Evolutionary conservation across 108 stramenopile species (phyloP), one percentile per base, ranked within the genome.

Genomic region (Cyclotella distinguenda): DNA sequence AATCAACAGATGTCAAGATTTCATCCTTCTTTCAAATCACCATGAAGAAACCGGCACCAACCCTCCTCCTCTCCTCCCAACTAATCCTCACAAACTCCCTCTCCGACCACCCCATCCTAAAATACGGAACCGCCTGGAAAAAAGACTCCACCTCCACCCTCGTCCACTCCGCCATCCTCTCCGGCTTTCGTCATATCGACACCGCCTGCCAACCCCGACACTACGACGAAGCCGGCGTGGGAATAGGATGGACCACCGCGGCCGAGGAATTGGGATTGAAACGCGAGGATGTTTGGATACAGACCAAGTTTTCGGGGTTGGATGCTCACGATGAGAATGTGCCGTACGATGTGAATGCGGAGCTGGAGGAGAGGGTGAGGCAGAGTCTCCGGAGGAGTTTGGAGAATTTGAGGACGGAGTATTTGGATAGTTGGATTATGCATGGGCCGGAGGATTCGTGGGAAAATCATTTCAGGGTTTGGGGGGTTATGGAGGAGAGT

Each of bases 381-480:
- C 73, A 76, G 51, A 85, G 84, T 15, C 53, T 96, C 18, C 50
- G 39, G 10, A 80, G 64, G 28, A 89, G 87, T 15, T 64, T 94
- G 43, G 57, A 70, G 23, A 94, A 96, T 71, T 68, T 96, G 15
- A 53, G 80, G 51, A 91, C 93, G 9, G 72, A 79, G 30, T 96
- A 95, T 60, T 38, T 96, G 23, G 93, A 96, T 75, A 87, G 87
- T 19, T 82, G 80, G 72, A 36, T 89, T 12, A 77, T 86, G 72
- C 88, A 89, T 39, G 84, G 84, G 22, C 88, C 84, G 13, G 62
- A 78, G 67, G 45, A 61, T 22, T 60, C 26, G 23, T 66, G 73
- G 60, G 66, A 64, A 23, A 53, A 66, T 74, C 65, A 77, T 60
- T 66, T 47, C 46, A 50, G 68, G 39, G 77, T 58, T 3, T 74